Evolutionary conservation across 768 basidiomycete species (phyloP).

Genomic region (Lentinula detonsa): DNA sequence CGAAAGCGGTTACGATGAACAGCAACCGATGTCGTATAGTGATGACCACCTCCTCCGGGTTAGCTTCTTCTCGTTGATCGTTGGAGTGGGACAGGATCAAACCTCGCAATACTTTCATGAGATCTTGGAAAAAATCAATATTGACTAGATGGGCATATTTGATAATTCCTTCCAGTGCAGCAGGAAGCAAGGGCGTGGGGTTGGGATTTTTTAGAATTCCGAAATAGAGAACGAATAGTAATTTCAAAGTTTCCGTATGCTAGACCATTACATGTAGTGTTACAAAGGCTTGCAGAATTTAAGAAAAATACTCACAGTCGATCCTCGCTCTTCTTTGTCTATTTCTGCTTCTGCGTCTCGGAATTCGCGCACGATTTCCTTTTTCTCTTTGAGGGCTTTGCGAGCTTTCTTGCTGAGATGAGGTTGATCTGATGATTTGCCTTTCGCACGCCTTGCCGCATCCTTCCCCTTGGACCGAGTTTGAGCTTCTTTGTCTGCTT

Average conservation of each 20-base stretch:
- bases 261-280: slow-evolving; percentile 25
- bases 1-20: slow-evolving; percentile 96
- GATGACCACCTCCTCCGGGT: slow-evolving; percentile 17
- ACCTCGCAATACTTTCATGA: slow-evolving; percentile 79
- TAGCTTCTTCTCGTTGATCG: slow-evolving; percentile 33
- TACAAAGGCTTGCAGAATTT: not conserved
- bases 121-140: slow-evolving; percentile 96
- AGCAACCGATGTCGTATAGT: slow-evolving; percentile 56
- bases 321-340: slow-evolving; percentile 83
- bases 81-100: slow-evolving; percentile 50
- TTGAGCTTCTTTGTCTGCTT: slow-evolving; percentile 27
- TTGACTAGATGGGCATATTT: slow-evolving; percentile 96
- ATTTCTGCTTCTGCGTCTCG: slow-evolving; percentile 92
- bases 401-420: slow-evolving; percentile 91
- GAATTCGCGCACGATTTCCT: slow-evolving; percentile 88
- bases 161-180: slow-evolving; percentile 87
- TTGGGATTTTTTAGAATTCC: slow-evolving; percentile 84
- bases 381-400: slow-evolving; percentile 80
- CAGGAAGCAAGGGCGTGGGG: slow-evolving; percentile 74
- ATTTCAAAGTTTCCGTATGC: slow-evolving; percentile 98
- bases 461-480: slow-evolving; percentile 37
- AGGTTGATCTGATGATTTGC: slow-evolving; percentile 53
- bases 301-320: slow-evolving; percentile 50
- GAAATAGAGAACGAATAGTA: slow-evolving; percentile 96
- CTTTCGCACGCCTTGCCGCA: slow-evolving; percentile 41